A percentile compares a stretch with the other conserved stretches of the same genome.
phyloP scores from a whole-genome alignment of 768 basidiomycete species.

The Inosperma sp. region DNA sequence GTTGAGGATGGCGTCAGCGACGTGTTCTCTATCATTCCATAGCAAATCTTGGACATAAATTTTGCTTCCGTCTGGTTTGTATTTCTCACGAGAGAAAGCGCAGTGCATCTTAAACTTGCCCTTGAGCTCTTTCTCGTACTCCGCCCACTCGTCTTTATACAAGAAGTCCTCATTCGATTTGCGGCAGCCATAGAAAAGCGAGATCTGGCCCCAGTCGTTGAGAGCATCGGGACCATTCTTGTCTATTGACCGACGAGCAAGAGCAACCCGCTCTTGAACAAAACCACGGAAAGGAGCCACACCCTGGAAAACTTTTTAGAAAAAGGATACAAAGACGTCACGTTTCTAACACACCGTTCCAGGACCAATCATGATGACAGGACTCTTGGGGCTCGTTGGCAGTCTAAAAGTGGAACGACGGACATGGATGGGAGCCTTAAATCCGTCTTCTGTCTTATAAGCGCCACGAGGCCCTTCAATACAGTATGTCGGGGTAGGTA shows the following conservation, averaged over 20 bases:
- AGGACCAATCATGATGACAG: slow-evolving; percentile 98
- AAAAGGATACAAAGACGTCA: slow-evolving; percentile 1
- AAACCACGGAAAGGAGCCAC: slow-evolving; percentile 99
- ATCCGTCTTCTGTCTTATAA: slow-evolving; percentile 65
- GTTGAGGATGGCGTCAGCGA: slow-evolving; percentile 86
- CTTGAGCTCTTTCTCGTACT: slow-evolving; percentile 78
- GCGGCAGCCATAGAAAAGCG: slow-evolving; percentile 96
- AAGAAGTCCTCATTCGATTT: slow-evolving; percentile 85
- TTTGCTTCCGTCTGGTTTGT: slow-evolving; percentile 87
- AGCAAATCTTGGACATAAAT: slow-evolving; percentile 99
- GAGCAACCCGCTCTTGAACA: slow-evolving; percentile 94
- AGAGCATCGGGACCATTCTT: slow-evolving; percentile 94
- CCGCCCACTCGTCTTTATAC: slow-evolving; percentile 93
- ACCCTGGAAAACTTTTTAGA: slow-evolving; percentile 51
- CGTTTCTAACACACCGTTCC: slow-evolving; percentile 71
- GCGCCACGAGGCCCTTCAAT: slow-evolving; percentile 89
- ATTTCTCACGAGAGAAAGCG: slow-evolving; percentile 91
- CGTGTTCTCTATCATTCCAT: slow-evolving; percentile 77
- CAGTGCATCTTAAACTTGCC: slow-evolving; percentile 87
- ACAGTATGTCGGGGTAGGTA: slow-evolving; percentile 63
- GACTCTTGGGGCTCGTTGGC: slow-evolving; percentile 96
- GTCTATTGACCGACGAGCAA: slow-evolving; percentile 89
- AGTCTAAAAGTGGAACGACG: slow-evolving; percentile 94
- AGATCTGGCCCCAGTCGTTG: slow-evolving; percentile 91
- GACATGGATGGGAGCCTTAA: slow-evolving; percentile 91